phyloP scores from a whole-genome alignment of 1,284 basidiomycete species.

The Ceratobasidium sp. region DNA sequence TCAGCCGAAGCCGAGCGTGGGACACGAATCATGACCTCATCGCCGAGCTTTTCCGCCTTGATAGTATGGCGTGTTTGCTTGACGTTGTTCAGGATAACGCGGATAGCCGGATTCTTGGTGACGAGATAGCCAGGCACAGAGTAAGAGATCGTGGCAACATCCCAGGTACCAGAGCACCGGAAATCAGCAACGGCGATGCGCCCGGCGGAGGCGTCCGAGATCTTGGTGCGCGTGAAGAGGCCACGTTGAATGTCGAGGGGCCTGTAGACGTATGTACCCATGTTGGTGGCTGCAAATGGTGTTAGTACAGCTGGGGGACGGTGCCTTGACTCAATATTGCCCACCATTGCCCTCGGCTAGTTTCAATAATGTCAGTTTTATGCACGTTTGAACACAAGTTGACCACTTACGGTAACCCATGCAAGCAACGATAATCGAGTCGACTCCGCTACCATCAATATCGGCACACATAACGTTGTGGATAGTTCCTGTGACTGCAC shows the following conservation, averaged over 20 bases:
- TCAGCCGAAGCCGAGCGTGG: conserved; percentile 49
- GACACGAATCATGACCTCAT: conserved; percentile 52
- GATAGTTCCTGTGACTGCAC: conserved; percentile 51
- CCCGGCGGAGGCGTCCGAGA: conserved; percentile 52
- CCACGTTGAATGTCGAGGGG: conserved; percentile 49
- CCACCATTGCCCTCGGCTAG: background rate
- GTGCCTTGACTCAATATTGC: background rate
- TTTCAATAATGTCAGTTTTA: background rate
- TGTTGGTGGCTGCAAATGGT: conserved; percentile 40
- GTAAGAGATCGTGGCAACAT: conserved; percentile 54
- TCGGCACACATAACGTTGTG: conserved; percentile 51
- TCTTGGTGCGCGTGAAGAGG: conserved; percentile 50
- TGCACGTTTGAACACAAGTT: background rate
- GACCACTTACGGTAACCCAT: conserved; percentile 49
- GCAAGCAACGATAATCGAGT: conserved; percentile 52
- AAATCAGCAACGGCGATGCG: conserved; percentile 51
- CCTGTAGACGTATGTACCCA: conserved; percentile 48
- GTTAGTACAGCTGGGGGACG: background rate
- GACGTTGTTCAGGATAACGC: conserved; percentile 48
- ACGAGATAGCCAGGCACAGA: conserved; percentile 55
- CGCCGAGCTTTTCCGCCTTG: conserved; percentile 50
- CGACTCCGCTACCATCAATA: conserved; percentile 47
- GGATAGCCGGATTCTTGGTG: conserved; percentile 51
- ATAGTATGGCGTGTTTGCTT: conserved; percentile 45
- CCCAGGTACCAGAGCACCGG: conserved; percentile 47